phyloP scores from a whole-genome alignment of 495 filamentous ascomycete genomes.

The Penicillium riverlandense region DNA sequence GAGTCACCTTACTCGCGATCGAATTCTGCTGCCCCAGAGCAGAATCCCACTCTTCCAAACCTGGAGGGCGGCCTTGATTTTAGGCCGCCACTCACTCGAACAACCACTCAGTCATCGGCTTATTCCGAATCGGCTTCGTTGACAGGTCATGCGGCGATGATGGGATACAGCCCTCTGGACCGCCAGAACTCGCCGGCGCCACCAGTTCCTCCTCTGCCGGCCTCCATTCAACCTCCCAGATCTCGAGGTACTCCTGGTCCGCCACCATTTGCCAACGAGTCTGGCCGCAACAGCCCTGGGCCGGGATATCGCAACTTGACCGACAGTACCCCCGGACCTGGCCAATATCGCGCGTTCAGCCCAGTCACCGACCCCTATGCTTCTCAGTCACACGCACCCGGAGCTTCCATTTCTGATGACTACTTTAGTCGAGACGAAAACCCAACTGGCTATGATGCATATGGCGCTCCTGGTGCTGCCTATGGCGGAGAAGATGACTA shows the following conservation, averaged over 20 bases:
- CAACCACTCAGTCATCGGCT: slow-evolving; percentile 14
- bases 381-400: not conserved
- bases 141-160: slow-evolving; percentile 11
- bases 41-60: slow-evolving; percentile 16
- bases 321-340: not conserved
- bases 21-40: slow-evolving; percentile 5
- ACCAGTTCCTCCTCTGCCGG: slow-evolving; percentile 16
- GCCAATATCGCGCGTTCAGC: slow-evolving; percentile 6
- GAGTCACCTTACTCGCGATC: slow-evolving; percentile 11
- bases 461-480: slow-evolving; percentile 1
- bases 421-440: slow-evolving; percentile 2
- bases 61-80: slow-evolving; percentile 9
- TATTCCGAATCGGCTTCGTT: slow-evolving; percentile 19
- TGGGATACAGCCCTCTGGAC: slow-evolving; percentile 20
- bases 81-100: slow-evolving; percentile 16
- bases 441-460: not conserved
- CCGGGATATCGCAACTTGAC: slow-evolving; percentile 12
- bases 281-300: not conserved
- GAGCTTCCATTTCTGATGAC: not conserved
- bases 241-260: slow-evolving; percentile 7
- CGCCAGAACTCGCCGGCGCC: slow-evolving; percentile 9
- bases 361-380: slow-evolving; percentile 12
- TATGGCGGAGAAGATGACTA: not conserved
- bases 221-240: slow-evolving; percentile 2
- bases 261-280: slow-evolving; percentile 2